Evolutionary conservation across 2,329 filamentous ascomycete genomes (phyloP), one percentile per base, ranked within the genome.

Genomic region (Pseudopyrenochaeta lycopersici): DNA sequence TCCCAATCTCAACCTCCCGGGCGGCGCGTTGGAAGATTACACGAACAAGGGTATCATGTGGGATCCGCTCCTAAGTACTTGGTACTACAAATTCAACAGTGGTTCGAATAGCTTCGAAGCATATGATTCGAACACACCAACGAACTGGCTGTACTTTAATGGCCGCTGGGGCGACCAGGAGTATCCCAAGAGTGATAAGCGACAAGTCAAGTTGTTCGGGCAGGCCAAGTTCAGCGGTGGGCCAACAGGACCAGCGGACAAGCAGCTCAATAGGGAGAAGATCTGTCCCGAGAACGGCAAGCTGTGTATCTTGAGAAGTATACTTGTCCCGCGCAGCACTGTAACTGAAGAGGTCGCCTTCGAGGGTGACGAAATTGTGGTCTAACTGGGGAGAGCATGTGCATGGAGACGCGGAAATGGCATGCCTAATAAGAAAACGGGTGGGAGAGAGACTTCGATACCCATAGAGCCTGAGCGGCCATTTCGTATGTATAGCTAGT

Each of bases 91-190:
- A 12, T 88, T 82, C 66, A 74, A 84, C 62, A 72, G 29, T 1
- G 54, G 53, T 0, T 77, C 65, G 0, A 70, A 70, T 10, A 70
- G 52, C 0, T 87, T 87, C 58, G 72, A 76, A 3, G 66, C 84
- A 2, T 84, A 83, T 48, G 78, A 80, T 32, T 77, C 74, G 40
- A 70, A 56, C 7, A 69, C 70, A 5, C 85, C 87, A 0, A 75
- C 82, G 2, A 78, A 77, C 12, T 88, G 82, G 76, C 76, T 90
- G 55, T 66, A 80, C 33, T 90, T 82, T 66, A 74, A 74, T 21
- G 88, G 87, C 0, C 73, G 75, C 29, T 90, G 87, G 87, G 88
- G 87, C 2, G 86, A 90, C 62, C 70, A 84, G 55, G 79, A 84
- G 62, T 85, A 87, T 49, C 80, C 82, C 2, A 73, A 77, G n/a